Evolutionary conservation across 176 grass and related monocot genomes (phyloP).

Genomic region (Avena atlantica): DNA sequence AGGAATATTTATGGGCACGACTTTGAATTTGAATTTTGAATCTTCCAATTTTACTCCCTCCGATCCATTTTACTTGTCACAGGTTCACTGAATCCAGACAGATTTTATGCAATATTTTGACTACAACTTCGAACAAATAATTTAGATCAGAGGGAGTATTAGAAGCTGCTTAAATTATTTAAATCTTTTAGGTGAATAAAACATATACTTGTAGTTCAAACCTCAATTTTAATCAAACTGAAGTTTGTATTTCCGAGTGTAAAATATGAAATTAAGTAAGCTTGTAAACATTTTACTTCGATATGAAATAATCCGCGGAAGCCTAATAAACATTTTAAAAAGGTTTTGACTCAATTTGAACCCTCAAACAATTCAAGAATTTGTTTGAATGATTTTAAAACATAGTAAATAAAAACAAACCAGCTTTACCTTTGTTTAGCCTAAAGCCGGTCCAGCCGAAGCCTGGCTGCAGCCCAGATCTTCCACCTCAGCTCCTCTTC

Average conservation of each 20-base stretch:
- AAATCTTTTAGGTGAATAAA: neutral
- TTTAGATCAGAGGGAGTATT: neutral
- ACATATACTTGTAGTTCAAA: neutral
- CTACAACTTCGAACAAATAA: too few species aligned
- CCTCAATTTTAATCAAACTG: neutral
- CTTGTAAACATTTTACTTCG: neutral
- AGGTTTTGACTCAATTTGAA: neutral
- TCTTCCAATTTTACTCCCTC: neutral
- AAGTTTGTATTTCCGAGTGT: neutral
- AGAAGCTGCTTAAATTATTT: neutral
- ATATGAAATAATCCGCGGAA: neutral
- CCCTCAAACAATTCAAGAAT: neutral
- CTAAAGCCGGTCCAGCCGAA: neutral
- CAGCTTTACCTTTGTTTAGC: neutral
- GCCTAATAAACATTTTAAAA: neutral
- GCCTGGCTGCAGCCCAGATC: neutral
- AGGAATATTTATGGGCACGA: neutral
- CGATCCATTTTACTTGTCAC: too few species aligned
- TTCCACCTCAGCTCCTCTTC: neutral
- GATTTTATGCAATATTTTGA: too few species aligned
- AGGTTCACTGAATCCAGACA: too few species aligned
- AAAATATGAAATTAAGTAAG: neutral
- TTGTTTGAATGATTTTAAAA: neutral
- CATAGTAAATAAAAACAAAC: neutral
- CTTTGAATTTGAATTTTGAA: neutral